Conservation (phyloP, 1,284 basidiomycete genomes). For the Irpex rosettiformis region DNA sequence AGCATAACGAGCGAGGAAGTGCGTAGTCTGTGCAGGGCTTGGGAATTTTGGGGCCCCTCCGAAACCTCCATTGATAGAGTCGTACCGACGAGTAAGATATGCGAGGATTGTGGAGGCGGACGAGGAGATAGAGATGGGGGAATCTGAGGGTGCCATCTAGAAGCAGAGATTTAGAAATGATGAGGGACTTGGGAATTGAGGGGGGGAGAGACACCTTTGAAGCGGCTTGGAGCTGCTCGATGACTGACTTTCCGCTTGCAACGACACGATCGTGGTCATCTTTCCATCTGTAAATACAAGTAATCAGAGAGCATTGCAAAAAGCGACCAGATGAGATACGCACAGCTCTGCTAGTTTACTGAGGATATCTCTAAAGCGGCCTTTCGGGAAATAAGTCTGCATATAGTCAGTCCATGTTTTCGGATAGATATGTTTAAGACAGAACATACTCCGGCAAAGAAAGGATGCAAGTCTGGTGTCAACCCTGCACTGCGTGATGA, state of each 20-base stretch:
- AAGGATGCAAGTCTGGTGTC: conserved; percentile 39
- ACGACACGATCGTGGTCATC: conserved; percentile 21
- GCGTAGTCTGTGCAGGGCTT: conserved; percentile 22
- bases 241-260: conserved; percentile 20
- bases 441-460: conserved; percentile 35
- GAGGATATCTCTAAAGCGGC: conserved; percentile 23
- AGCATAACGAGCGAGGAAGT: conserved; percentile 25
- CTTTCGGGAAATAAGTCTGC: conserved; percentile 38
- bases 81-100: conserved; percentile 24
- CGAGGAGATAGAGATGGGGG: conserved; percentile 8
- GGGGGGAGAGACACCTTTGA: conserved; percentile 16
- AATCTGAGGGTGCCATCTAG: conserved; percentile 17
- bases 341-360: conserved; percentile 26
- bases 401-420: neutral
- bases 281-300: conserved; percentile 22
- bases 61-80: conserved; percentile 36
- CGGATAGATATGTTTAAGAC: neutral
- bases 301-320: neutral
- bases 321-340: neutral
- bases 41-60: conserved; percentile 39
- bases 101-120: conserved; percentile 16
- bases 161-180: neutral
- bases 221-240: conserved; percentile 19
- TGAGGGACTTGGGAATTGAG: no score
- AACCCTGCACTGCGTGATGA: conserved; percentile 22